phyloP scores from a whole-genome alignment of 371 early-diverging fungal species.

The Mucor velutinosus region DNA sequence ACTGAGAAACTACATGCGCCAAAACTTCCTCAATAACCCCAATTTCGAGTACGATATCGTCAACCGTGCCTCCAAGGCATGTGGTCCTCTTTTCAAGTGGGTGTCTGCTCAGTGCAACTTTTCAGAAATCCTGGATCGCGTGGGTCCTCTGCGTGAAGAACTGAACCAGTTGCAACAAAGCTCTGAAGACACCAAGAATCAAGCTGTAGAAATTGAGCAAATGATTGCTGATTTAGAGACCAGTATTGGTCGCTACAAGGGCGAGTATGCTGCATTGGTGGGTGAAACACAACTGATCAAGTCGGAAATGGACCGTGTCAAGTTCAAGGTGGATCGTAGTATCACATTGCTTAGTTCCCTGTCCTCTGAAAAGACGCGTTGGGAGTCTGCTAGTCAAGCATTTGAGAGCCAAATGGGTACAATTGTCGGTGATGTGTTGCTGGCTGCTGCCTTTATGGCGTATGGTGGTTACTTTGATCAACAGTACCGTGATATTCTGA shows the following conservation, averaged over 20 bases:
- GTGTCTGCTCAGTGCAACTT: conserved; percentile 95
- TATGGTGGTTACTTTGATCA: conserved; percentile 98
- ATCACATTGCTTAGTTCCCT: conserved; percentile 88
- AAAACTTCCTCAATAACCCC: conserved; percentile 80
- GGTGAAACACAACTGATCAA: conserved; percentile 92
- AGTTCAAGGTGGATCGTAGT: conserved; percentile 92
- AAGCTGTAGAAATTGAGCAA: conserved; percentile 76
- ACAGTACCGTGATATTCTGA: conserved; percentile 83
- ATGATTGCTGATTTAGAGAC: conserved; percentile 86
- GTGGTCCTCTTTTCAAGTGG: conserved; percentile 98
- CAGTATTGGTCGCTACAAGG: conserved; percentile 90
- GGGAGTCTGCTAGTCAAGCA: conserved; percentile 89
- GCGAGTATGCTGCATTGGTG: conserved; percentile 95
- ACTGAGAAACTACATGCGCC: conserved; percentile 68
- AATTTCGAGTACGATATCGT: conserved; percentile 93
- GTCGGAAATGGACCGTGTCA: conserved; percentile 94
- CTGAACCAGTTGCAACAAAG: conserved; percentile 81
- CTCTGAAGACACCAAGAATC: conserved; percentile 75
- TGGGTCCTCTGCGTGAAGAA: conserved; percentile 96
- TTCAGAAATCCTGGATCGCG: conserved; percentile 88
- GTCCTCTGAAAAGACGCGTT: conserved; percentile 92
- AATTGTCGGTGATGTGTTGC: conserved; percentile 96
- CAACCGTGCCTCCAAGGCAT: conserved; percentile 98
- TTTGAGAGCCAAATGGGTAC: conserved; percentile 97
- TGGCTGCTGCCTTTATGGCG: conserved; percentile 92